Base-by-base conservation (phyloP, 805 yeast species). In the Candida dajiaensis region DNA sequence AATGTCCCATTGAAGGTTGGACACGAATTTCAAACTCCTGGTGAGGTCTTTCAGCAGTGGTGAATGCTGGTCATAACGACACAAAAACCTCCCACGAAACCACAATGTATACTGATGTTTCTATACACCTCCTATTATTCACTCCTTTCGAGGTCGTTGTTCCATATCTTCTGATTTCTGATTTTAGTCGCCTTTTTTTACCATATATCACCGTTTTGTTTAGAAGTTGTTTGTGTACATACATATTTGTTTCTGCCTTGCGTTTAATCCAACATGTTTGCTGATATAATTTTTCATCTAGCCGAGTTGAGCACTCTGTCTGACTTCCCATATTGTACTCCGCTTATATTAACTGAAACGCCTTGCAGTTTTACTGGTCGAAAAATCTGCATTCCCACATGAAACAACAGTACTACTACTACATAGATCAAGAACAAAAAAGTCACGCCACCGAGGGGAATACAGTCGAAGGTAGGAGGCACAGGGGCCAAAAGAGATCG, bases 21-120 rank as follows among this genome's bases (percentile, higher is more conserved):
- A 47, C 54, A 38, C 12, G 48, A 45, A 19, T 41, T 38, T 21
- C 19, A 26, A 8, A 20, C 23, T 36, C 39, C 39, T 12, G 43
- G 46, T 16, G 57, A 48, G 41, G 50, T 45, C 12, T 49, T 54
- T 41, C 46, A 49, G 21, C 51, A 40, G 20, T 54, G 58, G 58
- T 54, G 52, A 54, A 26, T 20, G 9, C 5, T 18, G 20, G 11
- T 33, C 12, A 33, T 33, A 8, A 33, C 36, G 20, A 16, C 15
- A 31, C 3, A n/a, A 33, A 33, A 8, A 12, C n/a, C 4, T 6
- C 4, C n/a, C 6, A 33, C 20, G 2, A 28, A 28, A 28, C n/a
- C 16, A n/a, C 36, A 33, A 16, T 33, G 36, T 33, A 33, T 33
- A 33, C 36, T 33, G 16, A 33, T 33, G 36, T 18, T 33, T 20